Conservation (phyloP, 2,329 filamentous ascomycete species). For the Arthrobotrys sinensis region DNA sequence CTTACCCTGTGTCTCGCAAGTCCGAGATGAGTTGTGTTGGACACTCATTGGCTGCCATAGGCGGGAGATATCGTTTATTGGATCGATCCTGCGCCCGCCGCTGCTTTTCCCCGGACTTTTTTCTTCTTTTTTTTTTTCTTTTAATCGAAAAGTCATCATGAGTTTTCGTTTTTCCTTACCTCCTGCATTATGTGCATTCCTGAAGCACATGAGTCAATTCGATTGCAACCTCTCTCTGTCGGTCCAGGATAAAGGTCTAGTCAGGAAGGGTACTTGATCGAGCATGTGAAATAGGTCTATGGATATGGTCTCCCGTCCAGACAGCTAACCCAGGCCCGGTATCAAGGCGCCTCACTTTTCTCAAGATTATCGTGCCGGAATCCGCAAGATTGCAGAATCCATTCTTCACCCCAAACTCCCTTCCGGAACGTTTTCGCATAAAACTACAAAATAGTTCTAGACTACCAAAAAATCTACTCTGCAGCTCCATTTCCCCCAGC, state of each 20-base stretch:
- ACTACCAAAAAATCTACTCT: too few relatives aligned
- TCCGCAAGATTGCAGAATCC: neutral
- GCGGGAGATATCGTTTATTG: neutral
- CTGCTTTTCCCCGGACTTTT: constrained; percentile 27
- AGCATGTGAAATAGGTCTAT: constrained; percentile 1
- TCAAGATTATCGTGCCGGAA: constrained; percentile 15
- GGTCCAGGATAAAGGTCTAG: too few relatives aligned
- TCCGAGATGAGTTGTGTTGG: constrained; percentile 54
- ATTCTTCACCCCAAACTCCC: neutral
- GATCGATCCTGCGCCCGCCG: too few relatives aligned
- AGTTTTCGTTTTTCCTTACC: neutral
- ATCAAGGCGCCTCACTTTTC: neutral
- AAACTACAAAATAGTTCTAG: neutral
- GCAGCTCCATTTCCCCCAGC: too few relatives aligned
- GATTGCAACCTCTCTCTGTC: constrained; percentile 4
- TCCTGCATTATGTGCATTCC: constrained; percentile 31
- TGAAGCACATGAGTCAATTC: constrained; percentile 9
- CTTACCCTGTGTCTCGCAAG: constrained; percentile 20
- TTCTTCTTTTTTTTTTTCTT: constrained; percentile 6
- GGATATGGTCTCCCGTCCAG: too few relatives aligned
- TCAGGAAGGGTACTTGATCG: too few relatives aligned
- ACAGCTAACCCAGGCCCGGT: too few relatives aligned
- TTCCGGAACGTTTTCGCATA: constrained; percentile 37
- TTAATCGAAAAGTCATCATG: neutral
- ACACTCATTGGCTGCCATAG: constrained; percentile 32